Evolutionary conservation across 1,284 basidiomycete species (phyloP).

Genomic region (Ceratobasidium sp.): DNA sequence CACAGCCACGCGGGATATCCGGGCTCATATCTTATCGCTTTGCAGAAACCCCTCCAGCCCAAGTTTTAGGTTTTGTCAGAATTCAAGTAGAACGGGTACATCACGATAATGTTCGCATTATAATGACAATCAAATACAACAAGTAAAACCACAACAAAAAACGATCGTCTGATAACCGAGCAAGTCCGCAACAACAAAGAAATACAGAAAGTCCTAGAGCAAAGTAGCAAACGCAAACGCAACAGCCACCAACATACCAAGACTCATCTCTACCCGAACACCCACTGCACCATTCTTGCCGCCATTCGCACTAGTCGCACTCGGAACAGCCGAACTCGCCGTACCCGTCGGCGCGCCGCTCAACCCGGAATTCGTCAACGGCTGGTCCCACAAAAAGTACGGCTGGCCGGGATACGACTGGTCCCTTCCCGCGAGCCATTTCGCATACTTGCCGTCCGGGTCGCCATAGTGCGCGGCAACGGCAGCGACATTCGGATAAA

Average conservation of each 20-base stretch:
- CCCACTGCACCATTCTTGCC: not conserved
- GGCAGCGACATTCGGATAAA: conserved; percentile 53
- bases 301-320: not conserved
- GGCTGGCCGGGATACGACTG: conserved; percentile 55
- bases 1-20: too few species aligned
- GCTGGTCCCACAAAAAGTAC: conserved; percentile 64
- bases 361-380: conserved; percentile 47
- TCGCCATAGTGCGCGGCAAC: conserved; percentile 39
- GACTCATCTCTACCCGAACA: not conserved
- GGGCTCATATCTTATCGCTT: too few species aligned
- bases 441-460: conserved; percentile 40
- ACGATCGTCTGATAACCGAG: not conserved
- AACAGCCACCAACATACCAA: not conserved
- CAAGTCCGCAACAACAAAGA: too few species aligned
- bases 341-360: conserved; percentile 11
- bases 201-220: not conserved
- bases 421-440: conserved; percentile 48
- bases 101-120: not conserved
- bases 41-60: conserved; percentile 3
- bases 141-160: not conserved
- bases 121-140: conserved; percentile 3
- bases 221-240: not conserved
- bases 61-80: not conserved
- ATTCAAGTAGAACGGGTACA: not conserved
- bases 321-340: not conserved